phyloP scores from a whole-genome alignment of 805 yeast genomes.

The Myxozyma vanderwaltii region DNA sequence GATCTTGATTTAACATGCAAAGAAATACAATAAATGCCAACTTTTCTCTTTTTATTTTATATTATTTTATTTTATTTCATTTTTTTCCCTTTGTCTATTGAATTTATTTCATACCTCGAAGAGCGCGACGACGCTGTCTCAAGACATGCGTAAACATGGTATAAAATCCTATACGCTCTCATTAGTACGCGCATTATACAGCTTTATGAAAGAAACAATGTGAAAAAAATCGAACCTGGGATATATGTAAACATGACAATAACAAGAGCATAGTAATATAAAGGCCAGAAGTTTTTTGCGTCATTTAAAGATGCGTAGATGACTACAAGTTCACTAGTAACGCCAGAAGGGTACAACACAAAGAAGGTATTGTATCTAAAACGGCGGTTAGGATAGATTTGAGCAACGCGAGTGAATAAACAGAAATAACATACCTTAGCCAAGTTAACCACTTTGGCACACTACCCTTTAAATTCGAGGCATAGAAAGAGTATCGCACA shows the following conservation, averaged over 20 bases:
- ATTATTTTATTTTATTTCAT: too few species aligned
- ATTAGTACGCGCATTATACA: not conserved
- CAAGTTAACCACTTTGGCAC: conserved; percentile 64
- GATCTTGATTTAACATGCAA: too few species aligned
- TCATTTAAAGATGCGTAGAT: conserved; percentile 69
- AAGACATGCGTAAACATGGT: conserved; percentile 85
- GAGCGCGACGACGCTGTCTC: conserved; percentile 77
- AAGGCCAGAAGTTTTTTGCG: conserved; percentile 52
- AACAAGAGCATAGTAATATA: conserved; percentile 59
- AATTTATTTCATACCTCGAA: too few species aligned
- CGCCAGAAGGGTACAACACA: conserved; percentile 88
- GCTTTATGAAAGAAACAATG: too few species aligned
- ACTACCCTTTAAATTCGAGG: conserved; percentile 59
- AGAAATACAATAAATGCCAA: too few species aligned
- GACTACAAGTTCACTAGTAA: conserved; percentile 76
- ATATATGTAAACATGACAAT: conserved; percentile 65
- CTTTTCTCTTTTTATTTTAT: too few species aligned
- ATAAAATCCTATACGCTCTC: conserved; percentile 51
- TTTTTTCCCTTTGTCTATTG: too few species aligned
- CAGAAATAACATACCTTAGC: conserved; percentile 50
- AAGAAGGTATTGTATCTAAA: conserved; percentile 69
- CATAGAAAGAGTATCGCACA: conserved; percentile 85
- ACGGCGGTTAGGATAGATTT: not conserved
- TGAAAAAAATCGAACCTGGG: conserved; percentile 56
- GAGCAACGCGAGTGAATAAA: not conserved